Base-by-base conservation (phyloP, 2,329 filamentous ascomycete species). In the Colletotrichum sp. region DNA sequence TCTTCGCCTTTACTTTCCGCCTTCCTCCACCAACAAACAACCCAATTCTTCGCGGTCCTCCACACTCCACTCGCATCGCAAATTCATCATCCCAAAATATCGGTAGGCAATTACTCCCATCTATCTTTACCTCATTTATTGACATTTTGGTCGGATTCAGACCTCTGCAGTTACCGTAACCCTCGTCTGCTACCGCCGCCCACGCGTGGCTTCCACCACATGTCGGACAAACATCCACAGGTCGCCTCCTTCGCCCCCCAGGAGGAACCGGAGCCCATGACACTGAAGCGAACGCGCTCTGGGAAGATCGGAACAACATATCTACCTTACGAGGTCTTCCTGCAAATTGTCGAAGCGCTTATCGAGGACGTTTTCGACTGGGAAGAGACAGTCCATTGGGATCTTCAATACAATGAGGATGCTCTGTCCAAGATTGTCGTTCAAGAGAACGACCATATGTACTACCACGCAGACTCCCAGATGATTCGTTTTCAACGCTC, bases 31-130 rank as follows among this genome's bases (percentile, higher is more conserved):
- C 38, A 48, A 48, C 38, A n/a, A n/a, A 12, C 18, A 12, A 48
- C 0, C 38, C 9, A 12, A 48, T 12, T n/a, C 5, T n/a, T 18
- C 38, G 0, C 18, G 9, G 38, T n/a, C 18, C 0, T 12, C 9
- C 18, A 21, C 38, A n/a, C 18, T n/a, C 36, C 2, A 18, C 36
- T 2, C 3, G 16, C 38, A 48, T n/a, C 38, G 18, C 38, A 7
- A 48, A 12, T 48, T n/a, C 38, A 48, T 21, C 5, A 48, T 18
- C 38, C 38, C 38, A 48, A 48, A n/a, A n/a, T n/a, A n/a, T n/a
- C 38, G 18, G 18, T 48, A 48, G 16, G 18, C 38, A 1, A n/a
- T 12, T 48, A 12, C 9, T 9, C 18, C 38, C 18, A n/a, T 43
- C 18, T 5, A n/a, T n/a, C 5, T 21, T 9, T 2, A 21, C 38